Evolutionary conservation across 2,329 filamentous ascomycete genomes (phyloP), one percentile per base, ranked within the genome.

Genomic region (Aureobasidium vineae): DNA sequence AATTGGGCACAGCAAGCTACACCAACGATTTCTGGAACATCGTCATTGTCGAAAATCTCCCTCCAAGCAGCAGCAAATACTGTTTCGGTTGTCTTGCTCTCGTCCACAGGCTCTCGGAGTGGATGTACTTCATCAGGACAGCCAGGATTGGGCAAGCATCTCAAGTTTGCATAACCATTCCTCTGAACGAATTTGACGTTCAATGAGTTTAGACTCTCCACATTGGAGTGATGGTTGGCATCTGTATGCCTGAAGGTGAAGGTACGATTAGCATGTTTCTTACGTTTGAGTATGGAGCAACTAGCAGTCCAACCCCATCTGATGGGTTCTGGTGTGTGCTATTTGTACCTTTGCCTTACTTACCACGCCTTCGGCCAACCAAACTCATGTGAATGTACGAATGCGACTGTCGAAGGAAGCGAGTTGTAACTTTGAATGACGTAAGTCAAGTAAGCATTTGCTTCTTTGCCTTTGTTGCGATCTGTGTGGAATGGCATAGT

Each of bases 1-100:
- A 89, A 89, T 74, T 89, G 87, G 21, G 86, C 85, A 47, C 68
- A 69, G 33, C 68, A 70, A 21, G 66, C 52, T 38, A 53, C 50
- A 28, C 49, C 63, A 15, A 66, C 36, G 6, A 61, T 67, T 45
- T 74, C 26, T 72, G 73, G 75, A 23, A 68, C 63, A 68, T 72
- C 72, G 26, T 67, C 54, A 41, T 73, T 70, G 68, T 69, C 71
- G 52, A 74, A 70, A 10, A 70, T 56, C 13, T 49, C 52, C 16
- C 23, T 38, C 63, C 63, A 66, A 36, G 63, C 63, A 47, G 54
- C 23, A 45, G 63, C 40, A 15, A 59, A 66, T 43, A 33, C 53
- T 23, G 65, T 60, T 65, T 73, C 72, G 4, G 69, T 65, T 6
- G 57, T 31, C 43, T 67, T 69, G n/a, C 67, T 66, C 19, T 66